Evolutionary conservation across 306 rosid genomes (phyloP).

Genomic region (Mimosa bimucronata): DNA sequence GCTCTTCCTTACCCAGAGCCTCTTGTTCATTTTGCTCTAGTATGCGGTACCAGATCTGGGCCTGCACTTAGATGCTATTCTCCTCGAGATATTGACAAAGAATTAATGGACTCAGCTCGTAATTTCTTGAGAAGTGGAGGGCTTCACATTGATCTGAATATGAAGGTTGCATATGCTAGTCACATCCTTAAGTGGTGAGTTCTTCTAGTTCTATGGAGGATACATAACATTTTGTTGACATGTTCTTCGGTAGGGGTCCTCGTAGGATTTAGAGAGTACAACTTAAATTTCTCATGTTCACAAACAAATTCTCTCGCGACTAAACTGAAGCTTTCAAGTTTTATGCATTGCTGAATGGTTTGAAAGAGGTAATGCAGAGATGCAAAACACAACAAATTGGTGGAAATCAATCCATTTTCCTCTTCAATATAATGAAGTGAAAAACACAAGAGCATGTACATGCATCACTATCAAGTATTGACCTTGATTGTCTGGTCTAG

Average conservation of each 20-base stretch:
- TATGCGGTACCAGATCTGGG: constrained; percentile 74
- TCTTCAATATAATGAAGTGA: neutral
- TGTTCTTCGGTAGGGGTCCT: neutral
- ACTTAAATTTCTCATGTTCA: constrained; percentile 13
- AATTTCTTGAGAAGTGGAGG: constrained; percentile 67
- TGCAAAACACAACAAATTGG: neutral
- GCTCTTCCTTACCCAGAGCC: constrained; percentile 79
- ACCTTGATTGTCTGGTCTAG: neutral
- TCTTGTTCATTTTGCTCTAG: constrained; percentile 74
- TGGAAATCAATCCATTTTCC: neutral
- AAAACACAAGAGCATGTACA: neutral
- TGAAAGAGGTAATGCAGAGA: neutral
- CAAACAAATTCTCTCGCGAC: neutral
- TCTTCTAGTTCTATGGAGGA: neutral
- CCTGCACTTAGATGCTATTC: constrained; percentile 77
- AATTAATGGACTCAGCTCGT: constrained; percentile 67
- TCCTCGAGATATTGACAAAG: constrained; percentile 70
- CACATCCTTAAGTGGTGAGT: constrained; percentile 77
- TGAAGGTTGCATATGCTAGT: constrained; percentile 56
- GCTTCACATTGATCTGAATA: constrained; percentile 53
- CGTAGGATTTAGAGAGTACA: neutral
- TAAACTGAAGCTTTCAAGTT: neutral
- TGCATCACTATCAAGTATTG: neutral
- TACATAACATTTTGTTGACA: constrained; percentile 1
- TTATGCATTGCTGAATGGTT: neutral